These are phyloP conservation scores for Craterostigma plantagineum DNA, from an alignment of 257 asterid genomes.

Conservation along the genomic window DNA sequence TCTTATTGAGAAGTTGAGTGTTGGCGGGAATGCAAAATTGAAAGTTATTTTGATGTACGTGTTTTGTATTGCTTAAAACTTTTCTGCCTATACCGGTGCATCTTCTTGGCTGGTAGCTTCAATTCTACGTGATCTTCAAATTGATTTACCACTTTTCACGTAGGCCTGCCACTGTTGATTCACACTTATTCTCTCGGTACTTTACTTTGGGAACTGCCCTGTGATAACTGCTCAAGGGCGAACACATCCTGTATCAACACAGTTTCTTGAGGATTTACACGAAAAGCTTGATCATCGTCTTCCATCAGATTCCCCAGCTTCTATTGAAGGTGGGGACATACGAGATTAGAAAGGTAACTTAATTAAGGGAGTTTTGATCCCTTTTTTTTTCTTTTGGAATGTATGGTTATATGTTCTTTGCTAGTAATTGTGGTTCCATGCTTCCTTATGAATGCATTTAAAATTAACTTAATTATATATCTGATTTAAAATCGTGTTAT, in stretches of 20 bases:
- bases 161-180: slow-evolving; percentile 99
- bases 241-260: slow-evolving; percentile 78
- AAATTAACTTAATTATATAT: no score
- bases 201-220: slow-evolving; percentile 87
- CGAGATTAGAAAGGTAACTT: slow-evolving; percentile 43
- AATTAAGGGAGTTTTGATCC: no score
- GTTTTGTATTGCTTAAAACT: slow-evolving; percentile 9
- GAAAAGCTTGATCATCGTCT: slow-evolving; percentile 68
- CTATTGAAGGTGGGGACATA: slow-evolving; percentile 37
- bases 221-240: slow-evolving; percentile 91
- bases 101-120: slow-evolving; percentile 11
- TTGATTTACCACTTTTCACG: slow-evolving; percentile 10
- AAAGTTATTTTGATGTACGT: slow-evolving; percentile 90
- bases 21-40: slow-evolving; percentile 32
- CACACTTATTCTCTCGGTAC: slow-evolving; percentile 66
- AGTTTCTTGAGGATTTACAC: slow-evolving; percentile 81
- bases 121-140: background rate
- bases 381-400: slow-evolving; percentile 7
- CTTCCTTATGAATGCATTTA: no score
- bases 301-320: slow-evolving; percentile 77
- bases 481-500: no score
- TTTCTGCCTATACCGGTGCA: slow-evolving; percentile 7
- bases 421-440: no score
- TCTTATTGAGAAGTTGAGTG: slow-evolving; percentile 68
- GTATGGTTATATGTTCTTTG: background rate